phyloP scores from a whole-genome alignment of 495 filamentous ascomycete genomes.

The Hypomontagnella submonticulosa region DNA sequence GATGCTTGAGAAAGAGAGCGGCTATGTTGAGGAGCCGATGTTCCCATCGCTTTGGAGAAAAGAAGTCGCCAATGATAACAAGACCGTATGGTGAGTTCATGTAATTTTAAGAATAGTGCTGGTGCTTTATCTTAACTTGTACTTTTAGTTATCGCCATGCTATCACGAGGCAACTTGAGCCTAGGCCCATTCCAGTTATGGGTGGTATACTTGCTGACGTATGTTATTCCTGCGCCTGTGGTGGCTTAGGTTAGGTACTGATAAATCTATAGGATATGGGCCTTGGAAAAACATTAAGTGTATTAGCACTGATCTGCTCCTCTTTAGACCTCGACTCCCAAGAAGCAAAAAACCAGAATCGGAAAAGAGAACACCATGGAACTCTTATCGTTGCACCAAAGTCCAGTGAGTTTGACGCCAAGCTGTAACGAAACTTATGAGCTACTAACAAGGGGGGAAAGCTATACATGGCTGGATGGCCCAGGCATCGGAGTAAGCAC shows the following conservation, averaged over 20 bases:
- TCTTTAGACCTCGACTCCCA: constrained; percentile 34
- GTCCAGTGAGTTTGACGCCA: constrained; percentile 34
- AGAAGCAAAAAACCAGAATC: neutral
- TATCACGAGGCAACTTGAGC: constrained; percentile 26
- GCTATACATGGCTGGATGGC: neutral
- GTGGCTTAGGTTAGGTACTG: neutral
- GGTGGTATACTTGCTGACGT: constrained; percentile 50
- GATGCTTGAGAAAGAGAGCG: constrained; percentile 47
- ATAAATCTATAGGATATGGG: constrained; percentile 49
- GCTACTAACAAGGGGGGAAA: neutral
- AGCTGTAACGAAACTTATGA: neutral
- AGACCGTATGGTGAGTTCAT: neutral
- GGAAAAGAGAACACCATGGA: constrained; percentile 3
- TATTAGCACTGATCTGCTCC: constrained; percentile 37
- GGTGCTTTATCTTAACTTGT: neutral
- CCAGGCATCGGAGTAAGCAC: constrained; percentile 12
- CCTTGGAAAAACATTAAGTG: constrained; percentile 46
- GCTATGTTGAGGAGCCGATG: constrained; percentile 17
- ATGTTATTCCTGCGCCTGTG: neutral
- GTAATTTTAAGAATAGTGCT: neutral
- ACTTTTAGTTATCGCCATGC: constrained; percentile 27
- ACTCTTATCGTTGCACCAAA: constrained; percentile 43
- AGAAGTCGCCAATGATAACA: neutral
- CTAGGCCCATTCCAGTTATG: constrained; percentile 18
- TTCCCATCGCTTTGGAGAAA: neutral